Percentiles rank a stretch among this genome's conserved stretches.
These are phyloP conservation scores for Curvularia hawaiiensis DNA, from an alignment of 2,329 filamentous ascomycete genomes.

Conservation along the genomic window DNA sequence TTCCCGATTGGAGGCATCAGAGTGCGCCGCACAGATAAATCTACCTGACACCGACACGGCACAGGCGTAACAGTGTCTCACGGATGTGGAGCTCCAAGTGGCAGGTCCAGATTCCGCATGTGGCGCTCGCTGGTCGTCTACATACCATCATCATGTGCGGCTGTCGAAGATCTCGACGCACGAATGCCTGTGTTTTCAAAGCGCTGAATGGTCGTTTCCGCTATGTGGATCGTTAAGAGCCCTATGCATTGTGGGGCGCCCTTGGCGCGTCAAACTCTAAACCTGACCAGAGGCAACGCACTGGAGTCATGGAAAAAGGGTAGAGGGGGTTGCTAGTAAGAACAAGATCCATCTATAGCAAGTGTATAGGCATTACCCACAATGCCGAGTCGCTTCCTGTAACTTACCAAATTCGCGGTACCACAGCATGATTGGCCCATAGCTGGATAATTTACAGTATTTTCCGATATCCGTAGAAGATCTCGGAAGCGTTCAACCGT, in stretches of 20 bases:
- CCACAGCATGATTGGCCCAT: not conserved
- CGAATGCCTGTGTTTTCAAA: not conserved
- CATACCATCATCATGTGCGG: not conserved
- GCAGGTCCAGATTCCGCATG: not conserved
- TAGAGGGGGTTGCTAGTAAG: not conserved
- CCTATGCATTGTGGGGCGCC: not conserved
- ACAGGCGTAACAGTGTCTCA: not conserved
- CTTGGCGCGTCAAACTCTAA: not conserved
- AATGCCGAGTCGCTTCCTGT: not conserved
- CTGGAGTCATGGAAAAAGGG: not conserved
- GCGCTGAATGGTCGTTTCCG: not conserved
- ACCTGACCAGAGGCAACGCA: not conserved
- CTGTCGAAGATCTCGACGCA: not conserved
- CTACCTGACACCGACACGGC: not conserved
- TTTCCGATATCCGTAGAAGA: not conserved
- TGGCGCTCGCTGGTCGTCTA: not conserved
- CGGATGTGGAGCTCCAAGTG: not conserved
- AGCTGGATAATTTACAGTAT: not conserved
- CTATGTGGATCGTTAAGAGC: not conserved
- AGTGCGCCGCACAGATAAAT: not conserved
- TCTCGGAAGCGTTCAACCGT: not conserved
- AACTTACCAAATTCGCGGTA: not conserved
- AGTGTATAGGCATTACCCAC: not conserved
- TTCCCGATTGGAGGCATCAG: not conserved
- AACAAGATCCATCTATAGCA: not conserved